A percentile compares a stretch with the other conserved stretches of the same genome.
These are phyloP conservation scores for Chlamydomonas sp. DNA, from an alignment of 139 green algal species.

Conservation along the genomic window DNA sequence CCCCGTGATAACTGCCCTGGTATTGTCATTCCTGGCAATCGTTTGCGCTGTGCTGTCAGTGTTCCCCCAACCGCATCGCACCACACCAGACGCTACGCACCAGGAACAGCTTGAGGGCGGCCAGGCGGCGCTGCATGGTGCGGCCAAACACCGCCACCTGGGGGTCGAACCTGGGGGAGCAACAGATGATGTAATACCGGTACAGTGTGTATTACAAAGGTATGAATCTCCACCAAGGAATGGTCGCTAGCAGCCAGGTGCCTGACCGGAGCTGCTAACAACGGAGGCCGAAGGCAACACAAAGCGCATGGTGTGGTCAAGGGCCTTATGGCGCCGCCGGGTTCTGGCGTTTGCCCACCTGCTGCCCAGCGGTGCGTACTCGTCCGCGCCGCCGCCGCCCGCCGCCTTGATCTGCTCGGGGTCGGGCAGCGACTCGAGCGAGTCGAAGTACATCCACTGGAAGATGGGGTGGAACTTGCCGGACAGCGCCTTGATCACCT, in stretches of 20 bases:
- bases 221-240: too few relatives aligned
- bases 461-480: slow-evolving; percentile 97
- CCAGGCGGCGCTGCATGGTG: slow-evolving; percentile 79
- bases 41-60: too few relatives aligned
- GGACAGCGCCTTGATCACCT: slow-evolving; percentile 96
- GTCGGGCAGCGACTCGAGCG: slow-evolving; percentile 78
- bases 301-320: neutral
- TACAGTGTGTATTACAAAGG: too few relatives aligned
- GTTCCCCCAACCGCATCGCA: too few relatives aligned
- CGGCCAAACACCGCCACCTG: slow-evolving; percentile 92
- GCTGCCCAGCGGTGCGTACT: slow-evolving; percentile 64
- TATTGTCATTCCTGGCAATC: too few relatives aligned
- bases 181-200: too few relatives aligned
- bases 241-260: too few relatives aligned
- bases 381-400: slow-evolving; percentile 55
- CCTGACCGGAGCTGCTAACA: neutral
- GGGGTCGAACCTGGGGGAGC: slow-evolving; percentile 80
- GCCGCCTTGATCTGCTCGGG: slow-evolving; percentile 37
- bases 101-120: slow-evolving; percentile 87
- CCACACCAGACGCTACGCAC: slow-evolving; percentile 54
- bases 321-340: neutral
- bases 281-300: neutral
- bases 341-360: slow-evolving; percentile 58
- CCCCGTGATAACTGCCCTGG: too few relatives aligned
- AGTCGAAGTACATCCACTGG: slow-evolving; percentile 96